Evolutionary conservation across 495 filamentous ascomycete genomes (phyloP).

Genomic region (Cercophora scortea): DNA sequence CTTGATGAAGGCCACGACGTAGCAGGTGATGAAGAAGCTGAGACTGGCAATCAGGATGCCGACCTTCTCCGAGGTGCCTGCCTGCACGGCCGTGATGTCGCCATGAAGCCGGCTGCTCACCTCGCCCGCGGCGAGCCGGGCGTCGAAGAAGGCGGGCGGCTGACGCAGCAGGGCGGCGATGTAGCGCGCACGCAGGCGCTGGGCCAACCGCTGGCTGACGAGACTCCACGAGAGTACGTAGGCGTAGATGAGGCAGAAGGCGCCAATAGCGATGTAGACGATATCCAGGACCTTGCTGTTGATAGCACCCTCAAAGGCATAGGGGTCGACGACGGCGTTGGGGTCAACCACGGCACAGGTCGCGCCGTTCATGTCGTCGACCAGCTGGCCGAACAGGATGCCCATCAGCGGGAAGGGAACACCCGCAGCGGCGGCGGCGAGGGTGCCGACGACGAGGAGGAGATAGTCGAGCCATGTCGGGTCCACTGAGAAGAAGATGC

Average conservation of each 20-base stretch:
- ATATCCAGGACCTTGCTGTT: conserved; percentile 51
- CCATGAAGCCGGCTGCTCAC: conserved; percentile 51
- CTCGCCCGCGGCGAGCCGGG: conserved; percentile 41
- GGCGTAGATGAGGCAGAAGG: conserved; percentile 51
- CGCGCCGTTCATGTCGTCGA: conserved; percentile 54
- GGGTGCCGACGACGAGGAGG: conserved; percentile 40
- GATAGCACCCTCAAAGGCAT: conserved; percentile 35
- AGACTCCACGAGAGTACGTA: conserved; percentile 51
- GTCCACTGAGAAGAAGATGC: conserved; percentile 21
- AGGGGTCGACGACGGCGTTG: conserved; percentile 10
- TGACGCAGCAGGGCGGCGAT: conserved; percentile 50
- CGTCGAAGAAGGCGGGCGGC: conserved; percentile 55
- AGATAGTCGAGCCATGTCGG: conserved; percentile 36
- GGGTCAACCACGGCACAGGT: conserved; percentile 33
- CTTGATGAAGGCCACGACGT: conserved; percentile 57
- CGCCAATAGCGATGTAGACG: conserved; percentile 53
- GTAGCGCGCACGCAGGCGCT: conserved; percentile 51
- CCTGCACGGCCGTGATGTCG: conserved; percentile 52
- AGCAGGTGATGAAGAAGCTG: conserved; percentile 55
- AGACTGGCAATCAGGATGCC: conserved; percentile 49
- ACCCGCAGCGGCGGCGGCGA: conserved; percentile 52
- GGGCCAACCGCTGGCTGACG: conserved; percentile 51
- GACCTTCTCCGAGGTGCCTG: conserved; percentile 59
- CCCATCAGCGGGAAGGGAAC: conserved; percentile 60
- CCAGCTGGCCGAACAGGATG: conserved; percentile 58